phyloP scores from a whole-genome alignment of 2,329 filamentous ascomycete genomes.

The Cylindrodendrum hubeiense region DNA sequence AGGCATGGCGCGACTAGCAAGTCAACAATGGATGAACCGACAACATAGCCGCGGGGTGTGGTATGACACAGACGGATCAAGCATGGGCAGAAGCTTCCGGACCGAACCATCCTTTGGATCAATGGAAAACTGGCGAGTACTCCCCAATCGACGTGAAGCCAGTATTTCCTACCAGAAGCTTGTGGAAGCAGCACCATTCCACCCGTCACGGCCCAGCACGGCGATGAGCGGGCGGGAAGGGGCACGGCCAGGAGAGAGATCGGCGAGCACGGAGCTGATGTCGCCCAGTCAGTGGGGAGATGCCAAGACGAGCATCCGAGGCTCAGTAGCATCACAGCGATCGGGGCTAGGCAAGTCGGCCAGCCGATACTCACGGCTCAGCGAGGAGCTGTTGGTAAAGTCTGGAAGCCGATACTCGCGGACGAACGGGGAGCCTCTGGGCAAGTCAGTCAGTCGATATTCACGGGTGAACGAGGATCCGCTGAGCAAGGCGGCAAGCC shows the following conservation, averaged over 20 bases:
- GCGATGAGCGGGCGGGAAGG: constrained; percentile 37
- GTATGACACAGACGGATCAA: constrained; percentile 41
- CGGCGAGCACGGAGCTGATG: constrained; percentile 33
- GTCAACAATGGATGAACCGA: constrained; percentile 32
- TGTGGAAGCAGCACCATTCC: constrained; percentile 51
- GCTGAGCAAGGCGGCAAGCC: constrained; percentile 27
- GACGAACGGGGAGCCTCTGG: not conserved
- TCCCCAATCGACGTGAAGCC: constrained; percentile 42
- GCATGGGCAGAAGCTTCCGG: constrained; percentile 37
- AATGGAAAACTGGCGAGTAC: constrained; percentile 52
- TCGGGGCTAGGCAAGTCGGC: constrained; percentile 25
- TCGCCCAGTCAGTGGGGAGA: constrained; percentile 45
- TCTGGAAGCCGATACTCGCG: not conserved
- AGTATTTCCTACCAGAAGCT: constrained; percentile 51
- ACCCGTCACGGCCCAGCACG: constrained; percentile 51
- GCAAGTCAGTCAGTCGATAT: constrained; percentile 24
- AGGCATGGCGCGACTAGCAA: constrained; percentile 39
- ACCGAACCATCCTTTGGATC: constrained; percentile 51
- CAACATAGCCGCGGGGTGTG: constrained; percentile 33
- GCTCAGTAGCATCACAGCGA: constrained; percentile 33
- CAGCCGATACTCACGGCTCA: constrained; percentile 12
- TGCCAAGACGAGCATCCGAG: constrained; percentile 34
- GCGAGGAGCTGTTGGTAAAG: not conserved
- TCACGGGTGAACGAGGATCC: constrained; percentile 31
- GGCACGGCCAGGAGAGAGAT: constrained; percentile 36